Evolutionary conservation across 345 rosid genomes (phyloP).

Genomic region (Clarkia xantiana): DNA sequence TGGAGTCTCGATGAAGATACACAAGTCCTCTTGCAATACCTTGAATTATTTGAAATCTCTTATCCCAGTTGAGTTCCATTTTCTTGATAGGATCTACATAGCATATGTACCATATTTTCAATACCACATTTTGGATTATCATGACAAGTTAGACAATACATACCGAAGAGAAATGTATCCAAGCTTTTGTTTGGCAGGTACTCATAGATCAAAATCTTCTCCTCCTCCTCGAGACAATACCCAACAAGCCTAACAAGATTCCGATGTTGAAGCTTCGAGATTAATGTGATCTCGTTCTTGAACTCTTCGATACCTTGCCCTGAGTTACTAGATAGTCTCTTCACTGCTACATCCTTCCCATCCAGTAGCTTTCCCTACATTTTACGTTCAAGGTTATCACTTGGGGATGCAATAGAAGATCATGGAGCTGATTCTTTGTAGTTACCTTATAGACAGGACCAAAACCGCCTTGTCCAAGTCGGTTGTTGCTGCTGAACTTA

Average conservation of each 20-base stretch:
- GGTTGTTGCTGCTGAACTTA: constrained; percentile 3
- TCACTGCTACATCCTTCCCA: constrained; percentile 45
- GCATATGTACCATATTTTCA: too few relatives aligned
- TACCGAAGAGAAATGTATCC: constrained; percentile 18
- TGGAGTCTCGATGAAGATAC: constrained; percentile 22
- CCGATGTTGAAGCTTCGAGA: constrained; percentile 48
- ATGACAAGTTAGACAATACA: neutral
- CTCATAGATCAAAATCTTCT: constrained; percentile 41
- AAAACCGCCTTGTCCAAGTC: constrained; percentile 12
- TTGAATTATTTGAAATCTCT: constrained; percentile 12
- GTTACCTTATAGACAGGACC: constrained; percentile 11
- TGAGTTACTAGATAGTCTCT: constrained; percentile 39
- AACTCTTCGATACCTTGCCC: constrained; percentile 51
- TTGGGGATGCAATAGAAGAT: neutral
- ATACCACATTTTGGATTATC: neutral
- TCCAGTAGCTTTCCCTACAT: constrained; percentile 29
- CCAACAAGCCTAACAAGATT: constrained; percentile 49
- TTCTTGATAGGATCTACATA: neutral
- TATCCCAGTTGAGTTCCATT: constrained; percentile 17
- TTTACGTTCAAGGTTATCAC: constrained; percentile 8
- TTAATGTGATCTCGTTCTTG: constrained; percentile 39
- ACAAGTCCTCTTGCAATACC: constrained; percentile 24
- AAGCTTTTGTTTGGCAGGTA: constrained; percentile 23
- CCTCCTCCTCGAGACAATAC: constrained; percentile 42
- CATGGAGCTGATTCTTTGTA: neutral